Percentiles rank a stretch among this genome's conserved stretches.
Conservation (phyloP, 73 alveolate genomes). For the Paramecium tetraurelia region DNA sequence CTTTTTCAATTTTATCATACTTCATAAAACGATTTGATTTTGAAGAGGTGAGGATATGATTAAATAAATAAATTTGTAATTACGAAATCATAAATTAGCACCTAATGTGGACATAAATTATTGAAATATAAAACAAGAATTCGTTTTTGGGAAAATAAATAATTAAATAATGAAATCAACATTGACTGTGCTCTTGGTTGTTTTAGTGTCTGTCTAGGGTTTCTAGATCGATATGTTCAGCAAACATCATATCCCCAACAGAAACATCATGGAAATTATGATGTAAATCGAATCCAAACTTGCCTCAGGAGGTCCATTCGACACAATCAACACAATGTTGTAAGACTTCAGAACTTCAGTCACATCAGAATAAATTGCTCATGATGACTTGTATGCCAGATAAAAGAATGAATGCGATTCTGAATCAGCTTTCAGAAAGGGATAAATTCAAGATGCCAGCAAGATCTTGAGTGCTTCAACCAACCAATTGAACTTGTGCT, state of each 20-base stretch:
- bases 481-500: neutral
- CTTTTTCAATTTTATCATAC: too few species aligned
- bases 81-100: neutral
- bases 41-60: too few species aligned
- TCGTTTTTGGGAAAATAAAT: neutral
- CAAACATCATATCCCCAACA: conserved; percentile 22
- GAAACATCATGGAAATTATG: conserved; percentile 50
- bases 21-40: neutral
- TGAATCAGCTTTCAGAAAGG: conserved; percentile 33
- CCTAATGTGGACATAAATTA: neutral
- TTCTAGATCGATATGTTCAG: conserved; percentile 26
- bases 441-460: conserved; percentile 46
- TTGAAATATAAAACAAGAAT: neutral
- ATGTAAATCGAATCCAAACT: neutral
- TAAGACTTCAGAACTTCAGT: conserved; percentile 10
- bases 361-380: conserved; percentile 39
- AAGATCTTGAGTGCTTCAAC: conserved; percentile 30
- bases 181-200: neutral
- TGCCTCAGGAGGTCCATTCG: conserved; percentile 23
- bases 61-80: neutral
- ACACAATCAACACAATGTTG: conserved; percentile 10
- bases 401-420: conserved; percentile 50
- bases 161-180: conserved; percentile 3
- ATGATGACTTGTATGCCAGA: conserved; percentile 29
- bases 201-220: neutral